Conservation (phyloP, 306 rosid genomes). For the Trifolium fragiferum region DNA sequence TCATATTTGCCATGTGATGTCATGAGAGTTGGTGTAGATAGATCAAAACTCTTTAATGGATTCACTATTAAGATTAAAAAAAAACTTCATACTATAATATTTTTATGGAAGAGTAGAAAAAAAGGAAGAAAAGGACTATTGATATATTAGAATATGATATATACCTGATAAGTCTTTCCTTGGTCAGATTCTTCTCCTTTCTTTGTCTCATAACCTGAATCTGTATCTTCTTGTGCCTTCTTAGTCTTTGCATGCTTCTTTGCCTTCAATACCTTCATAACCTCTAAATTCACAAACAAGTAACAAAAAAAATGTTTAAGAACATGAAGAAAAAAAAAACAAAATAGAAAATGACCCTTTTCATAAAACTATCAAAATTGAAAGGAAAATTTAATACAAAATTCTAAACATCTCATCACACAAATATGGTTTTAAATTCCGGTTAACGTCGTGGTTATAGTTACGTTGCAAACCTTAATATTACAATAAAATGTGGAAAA, state of each 20-base stretch:
- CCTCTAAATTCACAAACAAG: slow-evolving; percentile 63
- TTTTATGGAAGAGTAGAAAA: slow-evolving; percentile 28
- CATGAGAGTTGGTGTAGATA: slow-evolving; percentile 13
- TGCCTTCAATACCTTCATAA: slow-evolving; percentile 82
- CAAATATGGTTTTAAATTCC: not conserved
- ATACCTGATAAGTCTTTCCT: slow-evolving; percentile 58
- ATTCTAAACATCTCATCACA: not conserved
- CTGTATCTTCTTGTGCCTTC: slow-evolving; percentile 56
- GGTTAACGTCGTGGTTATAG: not conserved
- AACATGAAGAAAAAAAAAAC: not conserved
- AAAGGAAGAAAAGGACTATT: slow-evolving; percentile 26
- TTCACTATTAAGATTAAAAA: slow-evolving; percentile 29
- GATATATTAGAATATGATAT: slow-evolving; percentile 32
- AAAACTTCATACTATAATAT: slow-evolving; percentile 6
- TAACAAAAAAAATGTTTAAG: not conserved
- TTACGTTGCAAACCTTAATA: not conserved
- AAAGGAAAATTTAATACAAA: slow-evolving; percentile 5
- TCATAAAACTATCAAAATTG: not conserved
- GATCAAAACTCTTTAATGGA: slow-evolving; percentile 32
- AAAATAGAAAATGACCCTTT: slow-evolving; percentile 29
- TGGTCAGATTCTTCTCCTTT: slow-evolving; percentile 44
- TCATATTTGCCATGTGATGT: slow-evolving; percentile 37
- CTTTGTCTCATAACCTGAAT: slow-evolving; percentile 48
- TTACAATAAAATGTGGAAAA: not conserved
- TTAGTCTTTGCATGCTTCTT: slow-evolving; percentile 80